Base-by-base conservation (phyloP, 192 early-diverging fungal genomes). In the Chytriomyces sp. region DNA sequence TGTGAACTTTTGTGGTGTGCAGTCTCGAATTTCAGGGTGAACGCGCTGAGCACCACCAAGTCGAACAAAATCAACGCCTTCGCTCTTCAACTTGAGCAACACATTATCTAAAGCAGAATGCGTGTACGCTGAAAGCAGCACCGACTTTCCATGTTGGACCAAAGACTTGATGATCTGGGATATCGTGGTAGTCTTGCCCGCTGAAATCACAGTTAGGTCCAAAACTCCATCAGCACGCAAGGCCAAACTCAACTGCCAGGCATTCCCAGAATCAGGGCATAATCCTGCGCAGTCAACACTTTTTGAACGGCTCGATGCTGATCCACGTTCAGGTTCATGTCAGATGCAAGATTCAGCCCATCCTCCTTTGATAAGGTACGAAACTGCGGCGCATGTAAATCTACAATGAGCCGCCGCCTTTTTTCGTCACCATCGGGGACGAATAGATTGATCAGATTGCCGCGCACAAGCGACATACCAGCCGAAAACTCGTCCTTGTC, bases 101-200 rank as follows among this genome's bases (percentile, higher is more conserved):
- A 98, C 84, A 75, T 96, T 96, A 75, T 98, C 96, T 7, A 98
- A 89, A 0, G 96, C 95, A 7, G 90, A 85, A 66, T 98, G 93
- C 0, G 96, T 97, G 71, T 98, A 94, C 14, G 95, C 91, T 4
- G 92, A 89, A 36, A 98, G 59, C 33, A 98, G 79, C 0, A 98
- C 91, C 1, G 89, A 82, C 56, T 96, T 93, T 6, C 90, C 89
- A 19, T 72, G 75, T 3, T 41, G 39, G 14, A 93, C 86, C 8
- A 98, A 78, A 17, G 82, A 77, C 19, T 85, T 78, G 22, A 96
- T 91, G 19, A 96, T 85, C 31, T 89, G 79, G 0, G 93, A 89
- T 54, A 95, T 94, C 0, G 93, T 95, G 1, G 92, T 94, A 0
- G 94, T 96, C 75, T 98, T 98, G 40, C 96, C 96, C 0, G 96